Conservation (phyloP, 305 asterid genomes). For the Fraxinus latifolia region DNA sequence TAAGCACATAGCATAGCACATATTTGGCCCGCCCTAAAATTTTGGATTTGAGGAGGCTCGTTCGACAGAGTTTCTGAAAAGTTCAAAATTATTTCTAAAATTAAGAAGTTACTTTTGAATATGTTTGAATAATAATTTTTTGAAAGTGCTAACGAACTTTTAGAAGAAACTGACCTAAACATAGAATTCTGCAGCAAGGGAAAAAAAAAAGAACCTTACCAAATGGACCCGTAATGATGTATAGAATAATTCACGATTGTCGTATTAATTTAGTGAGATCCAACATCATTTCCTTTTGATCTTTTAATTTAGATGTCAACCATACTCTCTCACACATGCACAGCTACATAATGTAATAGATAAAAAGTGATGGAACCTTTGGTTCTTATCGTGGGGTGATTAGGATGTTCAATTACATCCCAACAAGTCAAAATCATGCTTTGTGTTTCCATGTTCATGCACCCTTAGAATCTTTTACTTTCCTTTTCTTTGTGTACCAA, state of each 20-base stretch:
- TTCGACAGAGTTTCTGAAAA: neutral
- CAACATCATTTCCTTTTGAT: neutral
- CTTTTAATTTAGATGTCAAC: neutral
- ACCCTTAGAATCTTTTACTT: neutral
- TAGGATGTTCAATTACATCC: slow-evolving; percentile 22
- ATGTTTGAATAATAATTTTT: too few relatives aligned
- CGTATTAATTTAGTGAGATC: neutral
- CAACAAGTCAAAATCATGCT: slow-evolving; percentile 4
- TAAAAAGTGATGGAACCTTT: neutral
- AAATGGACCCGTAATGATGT: neutral
- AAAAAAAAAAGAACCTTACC: too few relatives aligned
- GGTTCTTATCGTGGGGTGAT: slow-evolving; percentile 10
- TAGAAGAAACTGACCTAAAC: too few relatives aligned
- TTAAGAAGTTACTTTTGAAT: too few relatives aligned
- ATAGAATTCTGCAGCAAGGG: too few relatives aligned
- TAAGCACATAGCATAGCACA: neutral
- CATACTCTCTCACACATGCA: neutral
- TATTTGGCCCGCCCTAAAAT: neutral
- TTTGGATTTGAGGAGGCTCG: neutral
- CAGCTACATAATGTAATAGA: neutral
- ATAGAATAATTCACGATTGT: neutral
- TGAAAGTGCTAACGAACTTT: too few relatives aligned
- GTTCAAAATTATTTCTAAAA: too few relatives aligned
- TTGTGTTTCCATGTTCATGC: neutral
- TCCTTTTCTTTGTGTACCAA: neutral